These are phyloP conservation scores for Trypethelium eluteriae DNA, from an alignment of 495 filamentous ascomycete genomes.

Conservation along the genomic window DNA sequence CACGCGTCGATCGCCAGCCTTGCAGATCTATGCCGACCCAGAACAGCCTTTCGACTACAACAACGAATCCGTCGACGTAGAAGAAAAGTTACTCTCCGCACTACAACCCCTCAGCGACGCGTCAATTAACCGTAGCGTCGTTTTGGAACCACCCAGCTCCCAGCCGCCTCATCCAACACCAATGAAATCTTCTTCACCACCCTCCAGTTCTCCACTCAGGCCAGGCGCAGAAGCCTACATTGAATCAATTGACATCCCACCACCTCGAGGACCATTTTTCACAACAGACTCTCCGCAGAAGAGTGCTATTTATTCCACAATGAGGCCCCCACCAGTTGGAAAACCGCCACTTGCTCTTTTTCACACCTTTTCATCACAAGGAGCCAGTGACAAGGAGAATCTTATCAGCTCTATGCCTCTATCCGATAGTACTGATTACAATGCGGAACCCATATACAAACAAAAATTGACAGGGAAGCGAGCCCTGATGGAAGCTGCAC, in stretches of 20 bases:
- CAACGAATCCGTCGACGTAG: constrained; percentile 35
- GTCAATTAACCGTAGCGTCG: constrained; percentile 43
- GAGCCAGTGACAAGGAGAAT: constrained; percentile 59
- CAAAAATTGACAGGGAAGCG: constrained; percentile 58
- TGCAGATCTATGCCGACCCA: constrained; percentile 60
- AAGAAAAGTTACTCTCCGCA: constrained; percentile 46
- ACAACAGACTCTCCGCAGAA: constrained; percentile 83
- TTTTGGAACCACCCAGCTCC: constrained; percentile 27
- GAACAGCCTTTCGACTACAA: constrained; percentile 40
- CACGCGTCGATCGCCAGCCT: constrained; percentile 54
- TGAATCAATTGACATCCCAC: constrained; percentile 61
- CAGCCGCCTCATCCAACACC: constrained; percentile 29
- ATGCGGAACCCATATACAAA: constrained; percentile 38
- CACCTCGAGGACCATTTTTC: constrained; percentile 55
- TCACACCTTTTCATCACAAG: constrained; percentile 48
- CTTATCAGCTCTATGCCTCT: constrained; percentile 39
- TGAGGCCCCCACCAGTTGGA: constrained; percentile 22
- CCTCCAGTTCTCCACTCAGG: constrained; percentile 35
- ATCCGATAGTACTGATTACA: constrained; percentile 13
- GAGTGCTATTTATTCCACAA: constrained; percentile 39
- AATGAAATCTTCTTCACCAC: constrained; percentile 12
- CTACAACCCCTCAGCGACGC: constrained; percentile 39
- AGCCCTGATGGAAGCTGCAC: constrained; percentile 62
- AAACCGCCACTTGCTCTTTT: constrained; percentile 57
- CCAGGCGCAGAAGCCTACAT: constrained; percentile 39